Evolutionary conservation across 1,284 basidiomycete genomes (phyloP), one percentile per base, ranked within the genome.

Genomic region (Cryptococcus sp.): DNA sequence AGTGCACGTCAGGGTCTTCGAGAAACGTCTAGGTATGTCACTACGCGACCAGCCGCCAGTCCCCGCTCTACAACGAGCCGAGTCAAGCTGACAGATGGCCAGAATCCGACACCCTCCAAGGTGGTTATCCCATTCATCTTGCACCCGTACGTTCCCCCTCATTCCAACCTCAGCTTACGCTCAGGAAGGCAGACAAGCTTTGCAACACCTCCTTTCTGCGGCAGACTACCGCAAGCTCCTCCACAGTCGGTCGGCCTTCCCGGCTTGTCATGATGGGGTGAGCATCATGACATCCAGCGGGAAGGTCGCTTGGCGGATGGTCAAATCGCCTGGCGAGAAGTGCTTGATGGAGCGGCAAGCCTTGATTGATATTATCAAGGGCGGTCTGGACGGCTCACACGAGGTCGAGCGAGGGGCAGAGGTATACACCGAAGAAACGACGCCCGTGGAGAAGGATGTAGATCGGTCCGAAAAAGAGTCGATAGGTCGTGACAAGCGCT

Each of bases 111-210:
- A 32, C 42, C 5, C 18, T 43, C 16, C 21, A 45, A 11, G 34
- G 24, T 9, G 59, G 59, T 11, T 60, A 51, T 35, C 59, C 59
- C 19, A 51, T 60, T 4, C 59, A 56, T 40, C 45, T 60, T 12
- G 50, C 56, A 14, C 44, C 53, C n/a, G 58, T 60, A 25, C 37
- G 50, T 44, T 22, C 7, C 24, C 10, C 3, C 4, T 35, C n/a
- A 12, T 7, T 28, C 21, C 5, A 34, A 7, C 5, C 19, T 11
- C 7, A 5, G 12, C 31, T 50, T 9, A 39, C 11, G 19, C 14
- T 2, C 19, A 59, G 57, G 49, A 40, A 37, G 53, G 45, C 21
- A 38, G 47, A 18, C 32, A 52, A 37, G 50, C 53, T 11, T 34
- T 60, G 22, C 7, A n/a, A 11, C 10, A 25, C 2, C 38, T 57